Conservation (phyloP, 805 yeast species). For the Metschnikowia kunwiensis region DNA sequence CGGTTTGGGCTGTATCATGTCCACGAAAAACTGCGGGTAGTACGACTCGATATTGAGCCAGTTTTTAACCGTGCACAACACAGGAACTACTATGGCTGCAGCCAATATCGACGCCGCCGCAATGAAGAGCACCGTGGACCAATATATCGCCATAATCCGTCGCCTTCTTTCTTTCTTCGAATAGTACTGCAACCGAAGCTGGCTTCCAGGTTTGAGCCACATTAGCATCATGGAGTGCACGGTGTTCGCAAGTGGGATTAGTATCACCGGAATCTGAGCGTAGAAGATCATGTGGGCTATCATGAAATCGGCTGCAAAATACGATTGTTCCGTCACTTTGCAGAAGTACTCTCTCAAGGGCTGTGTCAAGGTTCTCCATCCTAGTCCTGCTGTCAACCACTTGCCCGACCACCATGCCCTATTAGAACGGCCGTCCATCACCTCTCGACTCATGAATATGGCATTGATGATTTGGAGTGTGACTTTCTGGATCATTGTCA, state of each 20-base stretch:
- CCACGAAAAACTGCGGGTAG: slow-evolving; percentile 34
- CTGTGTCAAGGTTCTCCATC: slow-evolving; percentile 58
- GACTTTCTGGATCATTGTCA: slow-evolving; percentile 53
- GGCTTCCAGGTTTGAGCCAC: slow-evolving; percentile 62
- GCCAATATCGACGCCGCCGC: slow-evolving; percentile 5
- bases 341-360: slow-evolving; percentile 64
- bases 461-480: slow-evolving; percentile 52
- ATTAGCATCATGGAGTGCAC: slow-evolving; percentile 66
- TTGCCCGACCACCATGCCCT: slow-evolving; percentile 65
- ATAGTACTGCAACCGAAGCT: slow-evolving; percentile 46
- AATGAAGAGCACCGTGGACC: slow-evolving; percentile 5
- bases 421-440: slow-evolving; percentile 55
- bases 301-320: slow-evolving; percentile 61
- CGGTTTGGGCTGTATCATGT: slow-evolving; percentile 44
- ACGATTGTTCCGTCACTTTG: slow-evolving; percentile 63
- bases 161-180: slow-evolving; percentile 38
- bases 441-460: slow-evolving; percentile 58
- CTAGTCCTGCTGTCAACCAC: slow-evolving; percentile 62
- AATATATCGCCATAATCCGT: slow-evolving; percentile 4
- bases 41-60: slow-evolving; percentile 10
- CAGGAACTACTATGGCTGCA: slow-evolving; percentile 6
- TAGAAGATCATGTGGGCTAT: slow-evolving; percentile 58
- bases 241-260: slow-evolving; percentile 61
- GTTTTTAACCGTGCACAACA: slow-evolving; percentile 7
- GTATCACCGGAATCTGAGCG: slow-evolving; percentile 56